These are phyloP conservation scores for Neofusicoccum kwambonambiense DNA, from an alignment of 2,329 filamentous ascomycete genomes.

Conservation along the genomic window DNA sequence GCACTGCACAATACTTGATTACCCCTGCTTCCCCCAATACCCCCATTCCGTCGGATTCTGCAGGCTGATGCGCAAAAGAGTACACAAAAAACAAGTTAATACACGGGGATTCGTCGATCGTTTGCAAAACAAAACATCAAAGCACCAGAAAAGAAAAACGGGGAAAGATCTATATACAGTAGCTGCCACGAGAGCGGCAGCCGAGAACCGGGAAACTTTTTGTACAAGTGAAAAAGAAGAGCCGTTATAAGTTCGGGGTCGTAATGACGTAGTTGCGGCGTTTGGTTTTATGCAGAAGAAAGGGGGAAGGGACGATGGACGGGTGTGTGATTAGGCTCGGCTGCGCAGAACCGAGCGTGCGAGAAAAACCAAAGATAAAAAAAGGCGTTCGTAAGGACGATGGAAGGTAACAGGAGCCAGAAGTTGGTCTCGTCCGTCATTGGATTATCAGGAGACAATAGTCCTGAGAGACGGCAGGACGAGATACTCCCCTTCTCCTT, in stretches of 20 bases:
- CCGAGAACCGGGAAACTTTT: background rate
- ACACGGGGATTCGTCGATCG: constrained; percentile 3
- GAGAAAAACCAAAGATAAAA: background rate
- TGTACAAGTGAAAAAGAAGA: background rate
- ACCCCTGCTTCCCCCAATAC: no score
- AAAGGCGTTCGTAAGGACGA: background rate
- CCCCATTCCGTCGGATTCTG: no score
- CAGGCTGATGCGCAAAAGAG: background rate
- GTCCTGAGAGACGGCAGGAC: background rate
- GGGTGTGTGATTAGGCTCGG: background rate
- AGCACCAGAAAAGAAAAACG: background rate
- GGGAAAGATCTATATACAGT: background rate
- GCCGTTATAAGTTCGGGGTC: constrained; percentile 1
- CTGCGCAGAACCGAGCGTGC: background rate
- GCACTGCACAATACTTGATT: background rate
- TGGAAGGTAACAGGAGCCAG: background rate
- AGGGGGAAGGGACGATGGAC: background rate
- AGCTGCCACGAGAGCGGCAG: background rate
- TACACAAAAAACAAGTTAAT: background rate
- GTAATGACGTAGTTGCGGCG: constrained; percentile 3
- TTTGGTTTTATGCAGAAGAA: background rate
- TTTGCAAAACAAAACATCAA: background rate
- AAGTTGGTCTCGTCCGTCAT: background rate
- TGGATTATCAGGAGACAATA: background rate
- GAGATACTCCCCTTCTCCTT: background rate